phyloP scores from a whole-genome alignment of 2,329 filamentous ascomycete species.

The Fusarium odoratissimum region DNA sequence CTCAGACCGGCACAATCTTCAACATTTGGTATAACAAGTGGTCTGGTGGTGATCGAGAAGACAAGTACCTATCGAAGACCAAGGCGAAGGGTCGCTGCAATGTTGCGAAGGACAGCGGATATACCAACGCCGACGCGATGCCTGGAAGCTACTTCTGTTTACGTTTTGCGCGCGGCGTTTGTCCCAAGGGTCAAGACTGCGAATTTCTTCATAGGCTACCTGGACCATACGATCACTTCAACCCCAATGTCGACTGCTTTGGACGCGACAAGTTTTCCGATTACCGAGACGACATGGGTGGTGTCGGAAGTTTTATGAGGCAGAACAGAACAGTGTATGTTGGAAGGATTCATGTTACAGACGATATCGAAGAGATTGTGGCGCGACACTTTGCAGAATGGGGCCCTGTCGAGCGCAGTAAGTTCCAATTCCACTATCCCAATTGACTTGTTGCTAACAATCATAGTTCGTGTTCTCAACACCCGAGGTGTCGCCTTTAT shows the following conservation, averaged over 20 bases:
- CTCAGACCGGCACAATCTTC: slow-evolving; percentile 94
- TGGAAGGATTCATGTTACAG: slow-evolving; percentile 92
- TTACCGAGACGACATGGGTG: slow-evolving; percentile 97
- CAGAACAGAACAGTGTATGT: slow-evolving; percentile 96
- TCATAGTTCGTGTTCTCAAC: slow-evolving; percentile 80
- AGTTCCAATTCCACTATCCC: slow-evolving; percentile 27
- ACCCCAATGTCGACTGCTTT: slow-evolving; percentile 95
- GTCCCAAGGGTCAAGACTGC: slow-evolving; percentile 91
- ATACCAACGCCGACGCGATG: slow-evolving; percentile 80
- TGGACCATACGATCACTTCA: slow-evolving; percentile 87
- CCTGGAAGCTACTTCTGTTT: slow-evolving; percentile 91
- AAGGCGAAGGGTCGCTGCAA: slow-evolving; percentile 89
- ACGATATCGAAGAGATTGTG: slow-evolving; percentile 97
- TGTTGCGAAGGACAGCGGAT: slow-evolving; percentile 81
- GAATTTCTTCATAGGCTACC: slow-evolving; percentile 93
- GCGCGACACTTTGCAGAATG: slow-evolving; percentile 96
- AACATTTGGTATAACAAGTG: slow-evolving; percentile 99
- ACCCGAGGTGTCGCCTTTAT: slow-evolving; percentile 92
- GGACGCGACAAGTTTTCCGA: slow-evolving; percentile 86
- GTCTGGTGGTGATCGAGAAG: slow-evolving; percentile 93
- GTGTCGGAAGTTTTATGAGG: slow-evolving; percentile 91
- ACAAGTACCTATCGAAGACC: slow-evolving; percentile 86
- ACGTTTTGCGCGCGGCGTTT: slow-evolving; percentile 85
- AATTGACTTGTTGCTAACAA: slow-evolving; percentile 18
- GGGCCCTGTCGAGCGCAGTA: slow-evolving; percentile 86